Conservation (phyloP, 371 early-diverging fungal genomes). For the Lichtheimia hyalospora region DNA sequence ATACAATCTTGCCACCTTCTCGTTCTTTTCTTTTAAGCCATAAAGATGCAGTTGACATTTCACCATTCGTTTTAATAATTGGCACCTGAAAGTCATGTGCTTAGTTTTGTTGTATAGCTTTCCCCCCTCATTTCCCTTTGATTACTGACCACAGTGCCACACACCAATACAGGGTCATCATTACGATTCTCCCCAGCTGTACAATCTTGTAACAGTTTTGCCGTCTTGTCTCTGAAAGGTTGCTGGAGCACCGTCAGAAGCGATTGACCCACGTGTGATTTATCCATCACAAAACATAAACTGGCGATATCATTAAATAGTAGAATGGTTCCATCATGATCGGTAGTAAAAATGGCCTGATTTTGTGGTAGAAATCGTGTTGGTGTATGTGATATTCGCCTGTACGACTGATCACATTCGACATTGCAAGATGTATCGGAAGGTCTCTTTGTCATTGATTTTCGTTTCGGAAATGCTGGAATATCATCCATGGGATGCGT, state of each 20-base stretch:
- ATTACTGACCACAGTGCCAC: slow-evolving; percentile 56
- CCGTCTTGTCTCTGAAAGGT: slow-evolving; percentile 41
- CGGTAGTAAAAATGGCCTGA: slow-evolving; percentile 67
- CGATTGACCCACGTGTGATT: slow-evolving; percentile 33
- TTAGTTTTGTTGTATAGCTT: background rate
- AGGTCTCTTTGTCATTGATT: background rate
- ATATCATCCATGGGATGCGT: background rate
- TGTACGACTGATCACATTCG: slow-evolving; percentile 25
- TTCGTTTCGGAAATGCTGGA: background rate
- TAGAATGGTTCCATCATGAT: slow-evolving; percentile 47
- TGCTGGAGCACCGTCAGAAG: slow-evolving; percentile 25
- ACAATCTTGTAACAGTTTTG: slow-evolving; percentile 16
- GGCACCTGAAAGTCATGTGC: slow-evolving; percentile 39
- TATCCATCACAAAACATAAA: slow-evolving; percentile 51
- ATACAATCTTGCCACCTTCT: slow-evolving; percentile 46
- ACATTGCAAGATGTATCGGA: background rate
- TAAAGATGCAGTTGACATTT: slow-evolving; percentile 60
- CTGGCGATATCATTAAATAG: slow-evolving; percentile 59
- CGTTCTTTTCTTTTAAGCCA: slow-evolving; percentile 63
- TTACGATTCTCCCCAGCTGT: slow-evolving; percentile 1
- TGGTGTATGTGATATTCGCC: slow-evolving; percentile 56
- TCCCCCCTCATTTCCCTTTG: background rate
- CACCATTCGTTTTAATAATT: slow-evolving; percentile 49
- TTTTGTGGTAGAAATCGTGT: slow-evolving; percentile 63
- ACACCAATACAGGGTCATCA: slow-evolving; percentile 39